Percentiles rank a stretch among this genome's conserved stretches.
Conservation (phyloP, 768 basidiomycete genomes). For the Jaapia argillacea region DNA sequence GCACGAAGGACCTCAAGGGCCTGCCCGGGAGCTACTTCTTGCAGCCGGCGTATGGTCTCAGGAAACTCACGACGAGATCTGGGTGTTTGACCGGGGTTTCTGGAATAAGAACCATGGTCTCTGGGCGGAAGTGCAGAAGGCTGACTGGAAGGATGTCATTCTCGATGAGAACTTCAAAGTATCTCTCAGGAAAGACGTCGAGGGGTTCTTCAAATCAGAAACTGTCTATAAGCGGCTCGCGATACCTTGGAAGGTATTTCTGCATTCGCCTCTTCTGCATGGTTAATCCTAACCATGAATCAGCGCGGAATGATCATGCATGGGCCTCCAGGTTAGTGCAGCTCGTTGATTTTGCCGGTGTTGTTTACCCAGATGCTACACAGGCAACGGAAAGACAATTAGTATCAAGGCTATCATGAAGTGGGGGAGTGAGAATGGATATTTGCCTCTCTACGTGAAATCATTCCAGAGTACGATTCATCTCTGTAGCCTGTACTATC, state of each 20-base stretch:
- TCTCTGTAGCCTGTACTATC: not conserved
- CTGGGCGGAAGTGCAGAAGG: slow-evolving; percentile 52
- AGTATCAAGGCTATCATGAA: slow-evolving; percentile 79
- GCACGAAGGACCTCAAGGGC: slow-evolving; percentile 50
- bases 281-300: not conserved
- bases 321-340: slow-evolving; percentile 58
- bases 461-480: slow-evolving; percentile 55
- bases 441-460: slow-evolving; percentile 71
- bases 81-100: slow-evolving; percentile 63
- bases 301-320: slow-evolving; percentile 78
- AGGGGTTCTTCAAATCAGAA: slow-evolving; percentile 74
- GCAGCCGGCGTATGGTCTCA: slow-evolving; percentile 41
- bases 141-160: slow-evolving; percentile 61
- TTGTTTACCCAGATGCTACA: not conserved
- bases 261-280: not conserved
- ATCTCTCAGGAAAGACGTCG: slow-evolving; percentile 61
- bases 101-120: slow-evolving; percentile 58
- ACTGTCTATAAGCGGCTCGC: slow-evolving; percentile 59
- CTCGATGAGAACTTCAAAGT: slow-evolving; percentile 66
- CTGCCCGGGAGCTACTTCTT: slow-evolving; percentile 39
- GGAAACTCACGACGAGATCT: slow-evolving; percentile 57
- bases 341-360: not conserved
- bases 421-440: slow-evolving; percentile 48
- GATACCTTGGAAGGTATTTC: slow-evolving; percentile 73
- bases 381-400: slow-evolving; percentile 81